phyloP scores from a whole-genome alignment of 805 yeast genomes.

The Lachancea sp. region DNA sequence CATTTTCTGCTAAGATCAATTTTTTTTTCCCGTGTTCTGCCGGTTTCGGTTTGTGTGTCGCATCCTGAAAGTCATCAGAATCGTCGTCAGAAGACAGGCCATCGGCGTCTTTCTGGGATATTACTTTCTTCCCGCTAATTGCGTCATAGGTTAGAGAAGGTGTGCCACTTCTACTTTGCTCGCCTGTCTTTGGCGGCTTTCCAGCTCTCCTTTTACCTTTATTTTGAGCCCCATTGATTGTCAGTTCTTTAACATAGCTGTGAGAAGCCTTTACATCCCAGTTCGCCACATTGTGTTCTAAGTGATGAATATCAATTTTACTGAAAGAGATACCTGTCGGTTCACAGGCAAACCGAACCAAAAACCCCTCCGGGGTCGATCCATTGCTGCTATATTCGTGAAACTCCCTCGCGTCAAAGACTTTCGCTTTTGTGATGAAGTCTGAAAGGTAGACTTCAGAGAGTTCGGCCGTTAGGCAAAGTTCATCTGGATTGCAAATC shows the following conservation, averaged over 20 bases:
- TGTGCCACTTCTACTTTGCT: not conserved
- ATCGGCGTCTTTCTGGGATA: not conserved
- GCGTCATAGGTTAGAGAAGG: not conserved
- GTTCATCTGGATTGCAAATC: slow-evolving; percentile 37
- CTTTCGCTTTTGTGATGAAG: slow-evolving; percentile 40
- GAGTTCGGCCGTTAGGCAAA: slow-evolving; percentile 48
- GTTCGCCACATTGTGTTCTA: slow-evolving; percentile 5
- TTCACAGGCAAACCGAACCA: slow-evolving; percentile 17
- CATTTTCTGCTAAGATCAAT: not conserved
- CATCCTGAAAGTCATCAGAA: slow-evolving; percentile 1
- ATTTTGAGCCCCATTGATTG: not conserved
- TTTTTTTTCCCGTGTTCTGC: not conserved
- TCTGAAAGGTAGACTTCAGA: slow-evolving; percentile 40
- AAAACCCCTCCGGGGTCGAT: slow-evolving; percentile 2
- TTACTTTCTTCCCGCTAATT: not conserved
- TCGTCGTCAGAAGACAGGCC: not conserved
- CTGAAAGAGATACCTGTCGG: slow-evolving; percentile 15
- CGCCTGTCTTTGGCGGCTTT: not conserved
- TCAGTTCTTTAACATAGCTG: slow-evolving; percentile 16
- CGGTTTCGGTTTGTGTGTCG: not conserved
- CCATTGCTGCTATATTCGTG: slow-evolving; percentile 4
- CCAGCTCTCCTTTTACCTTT: not conserved
- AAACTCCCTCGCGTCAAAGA: slow-evolving; percentile 36
- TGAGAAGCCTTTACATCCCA: slow-evolving; percentile 15
- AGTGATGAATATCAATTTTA: slow-evolving; percentile 11